Evolutionary conservation across 2,329 filamentous ascomycete genomes (phyloP).

Genomic region (Colletotrichum kahawae): DNA sequence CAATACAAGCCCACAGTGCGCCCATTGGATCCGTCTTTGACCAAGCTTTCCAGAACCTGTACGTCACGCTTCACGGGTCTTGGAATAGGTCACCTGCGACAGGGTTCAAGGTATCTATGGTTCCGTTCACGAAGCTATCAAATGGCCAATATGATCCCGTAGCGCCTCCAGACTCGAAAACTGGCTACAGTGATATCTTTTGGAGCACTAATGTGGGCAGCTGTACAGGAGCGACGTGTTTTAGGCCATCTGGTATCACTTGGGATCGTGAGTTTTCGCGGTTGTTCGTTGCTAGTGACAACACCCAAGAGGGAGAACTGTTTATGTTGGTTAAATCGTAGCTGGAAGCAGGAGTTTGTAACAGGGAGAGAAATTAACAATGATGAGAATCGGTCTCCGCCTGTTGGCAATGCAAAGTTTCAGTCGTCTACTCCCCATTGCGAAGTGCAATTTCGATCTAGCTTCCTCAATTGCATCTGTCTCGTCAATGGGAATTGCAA

Average conservation of each 20-base stretch:
- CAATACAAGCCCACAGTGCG: constrained; percentile 64
- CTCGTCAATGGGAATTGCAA: not conserved
- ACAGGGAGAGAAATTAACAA: not conserved
- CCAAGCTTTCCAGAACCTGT: constrained; percentile 51
- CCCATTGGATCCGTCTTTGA: constrained; percentile 68
- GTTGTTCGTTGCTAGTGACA: constrained; percentile 29
- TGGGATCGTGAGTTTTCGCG: constrained; percentile 27
- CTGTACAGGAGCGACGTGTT: constrained; percentile 30
- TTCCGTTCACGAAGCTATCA: constrained; percentile 34
- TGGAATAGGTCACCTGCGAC: constrained; percentile 50
- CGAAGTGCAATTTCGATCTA: not conserved
- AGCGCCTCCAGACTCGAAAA: constrained; percentile 30
- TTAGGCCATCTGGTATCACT: constrained; percentile 27
- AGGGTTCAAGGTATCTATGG: constrained; percentile 42
- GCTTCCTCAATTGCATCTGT: not conserved
- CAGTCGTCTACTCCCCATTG: not conserved
- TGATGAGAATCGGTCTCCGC: not conserved
- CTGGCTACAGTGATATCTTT: constrained; percentile 36
- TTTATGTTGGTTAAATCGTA: constrained; percentile 22
- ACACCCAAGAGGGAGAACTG: constrained; percentile 26
- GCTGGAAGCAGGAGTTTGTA: not conserved
- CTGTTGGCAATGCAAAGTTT: not conserved
- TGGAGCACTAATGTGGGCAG: constrained; percentile 34
- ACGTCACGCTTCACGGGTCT: constrained; percentile 66
- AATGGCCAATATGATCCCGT: constrained; percentile 35